phyloP scores from a whole-genome alignment of 805 yeast species.

The Soucietia sequanensis region DNA sequence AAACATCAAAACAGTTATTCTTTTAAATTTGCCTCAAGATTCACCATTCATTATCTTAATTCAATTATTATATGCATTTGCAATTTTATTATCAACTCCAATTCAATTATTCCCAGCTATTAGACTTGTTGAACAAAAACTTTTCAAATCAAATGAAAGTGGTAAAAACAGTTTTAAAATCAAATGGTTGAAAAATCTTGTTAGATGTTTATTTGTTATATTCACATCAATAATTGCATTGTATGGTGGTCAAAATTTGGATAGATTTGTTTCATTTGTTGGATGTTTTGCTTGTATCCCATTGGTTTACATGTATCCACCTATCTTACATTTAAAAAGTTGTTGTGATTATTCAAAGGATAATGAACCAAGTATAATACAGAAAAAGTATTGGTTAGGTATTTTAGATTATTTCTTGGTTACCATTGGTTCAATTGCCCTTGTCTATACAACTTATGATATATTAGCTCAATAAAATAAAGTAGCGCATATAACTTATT shows the following conservation, averaged over 20 bases:
- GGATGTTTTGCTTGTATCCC: constrained; percentile 88
- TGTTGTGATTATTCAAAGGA: constrained; percentile 33
- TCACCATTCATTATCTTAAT: constrained; percentile 60
- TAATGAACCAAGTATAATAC: constrained; percentile 15
- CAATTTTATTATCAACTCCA: constrained; percentile 78
- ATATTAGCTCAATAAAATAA: constrained; percentile 18
- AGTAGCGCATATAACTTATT: no score
- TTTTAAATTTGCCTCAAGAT: constrained; percentile 69
- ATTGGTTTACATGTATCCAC: constrained; percentile 82
- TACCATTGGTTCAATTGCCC: constrained; percentile 55
- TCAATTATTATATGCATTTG: constrained; percentile 70
- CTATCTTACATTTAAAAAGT: constrained; percentile 64
- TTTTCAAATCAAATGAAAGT: constrained; percentile 45
- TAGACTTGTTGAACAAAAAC: constrained; percentile 62
- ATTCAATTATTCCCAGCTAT: constrained; percentile 78
- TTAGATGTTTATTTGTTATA: constrained; percentile 54
- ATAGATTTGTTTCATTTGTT: constrained; percentile 72
- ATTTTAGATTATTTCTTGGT: constrained; percentile 49
- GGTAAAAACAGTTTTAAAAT: constrained; percentile 54
- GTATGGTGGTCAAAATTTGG: constrained; percentile 67
- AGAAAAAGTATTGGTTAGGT: constrained; percentile 37
- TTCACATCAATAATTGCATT: constrained; percentile 59
- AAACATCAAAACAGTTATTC: constrained; percentile 61
- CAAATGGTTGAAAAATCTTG: constrained; percentile 67
- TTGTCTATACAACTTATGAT: constrained; percentile 68